Conservation (phyloP, 306 rosid species). For the Hippophae rhamnoides region DNA sequence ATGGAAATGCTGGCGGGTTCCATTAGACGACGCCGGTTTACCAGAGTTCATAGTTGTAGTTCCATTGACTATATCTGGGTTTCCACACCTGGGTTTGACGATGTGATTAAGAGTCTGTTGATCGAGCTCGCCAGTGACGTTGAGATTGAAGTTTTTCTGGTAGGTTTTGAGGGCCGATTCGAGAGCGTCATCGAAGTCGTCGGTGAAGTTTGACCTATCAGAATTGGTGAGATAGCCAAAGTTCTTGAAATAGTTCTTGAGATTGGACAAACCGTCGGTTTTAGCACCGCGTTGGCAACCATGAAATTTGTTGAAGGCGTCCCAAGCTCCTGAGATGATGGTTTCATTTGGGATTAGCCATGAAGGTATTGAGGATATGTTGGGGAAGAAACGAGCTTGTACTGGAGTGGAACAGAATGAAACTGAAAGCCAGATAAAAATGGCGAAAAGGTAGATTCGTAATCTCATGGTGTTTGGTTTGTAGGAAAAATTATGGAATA, state of each 20-base stretch:
- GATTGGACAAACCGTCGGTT: conserved; percentile 45
- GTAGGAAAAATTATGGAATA: conserved; percentile 1
- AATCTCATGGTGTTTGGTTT: conserved; percentile 25
- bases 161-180: conserved; percentile 43
- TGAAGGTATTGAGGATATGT: conserved; percentile 40
- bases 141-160: conserved; percentile 82
- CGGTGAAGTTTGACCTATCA: conserved; percentile 34
- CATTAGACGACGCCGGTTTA: conserved; percentile 7
- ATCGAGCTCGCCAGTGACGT: conserved; percentile 63
- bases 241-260: conserved; percentile 49
- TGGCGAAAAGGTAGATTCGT: conserved; percentile 6
- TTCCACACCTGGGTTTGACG: conserved; percentile 54
- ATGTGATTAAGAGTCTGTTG: conserved; percentile 34
- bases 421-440: conserved; percentile 8
- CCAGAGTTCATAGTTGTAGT: conserved; percentile 61
- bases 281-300: conserved; percentile 40
- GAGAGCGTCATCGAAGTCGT: conserved; percentile 52
- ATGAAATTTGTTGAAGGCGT: conserved; percentile 36
- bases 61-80: conserved; percentile 65
- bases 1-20: conserved; percentile 28
- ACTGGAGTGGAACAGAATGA: conserved; percentile 15
- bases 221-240: conserved; percentile 68
- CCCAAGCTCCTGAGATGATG: conserved; percentile 35
- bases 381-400: conserved; percentile 64
- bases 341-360: conserved; percentile 17